Evolutionary conservation across 2,329 filamentous ascomycete genomes (phyloP), one percentile per base, ranked within the genome.

Genomic region (Anthostomella pinea): DNA sequence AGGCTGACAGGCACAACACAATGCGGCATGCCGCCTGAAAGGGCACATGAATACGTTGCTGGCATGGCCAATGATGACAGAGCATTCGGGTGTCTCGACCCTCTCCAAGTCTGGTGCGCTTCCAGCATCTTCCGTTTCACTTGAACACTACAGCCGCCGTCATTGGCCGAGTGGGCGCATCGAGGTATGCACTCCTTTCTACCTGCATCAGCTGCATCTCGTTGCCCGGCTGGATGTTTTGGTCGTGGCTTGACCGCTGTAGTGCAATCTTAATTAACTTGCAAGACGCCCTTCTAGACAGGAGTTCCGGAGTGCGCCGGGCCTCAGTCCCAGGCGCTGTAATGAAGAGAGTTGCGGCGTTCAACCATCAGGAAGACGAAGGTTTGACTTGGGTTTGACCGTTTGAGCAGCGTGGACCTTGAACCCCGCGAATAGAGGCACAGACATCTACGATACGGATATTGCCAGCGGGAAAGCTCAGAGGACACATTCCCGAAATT

Each of bases 41-140:
- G n/a, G n/a, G n/a, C n/a, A n/a, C n/a, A 16, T 43, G 52, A 38
- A 56, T 53, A 56, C 54, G 54, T 56, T 56, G 54, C 45, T 35
- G 38, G n/a, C n/a, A n/a, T 19, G 17, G 21, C 46, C 44, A 49
- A 47, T 47, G 33, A 43, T 41, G 15, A 27, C 25, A 27, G 25
- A 27, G 19, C 30, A 41, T n/a, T n/a, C n/a, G n/a, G n/a, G n/a
- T 33, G 41, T 42, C 37, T 46, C 41, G 47, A 52, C 33, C 44
- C 34, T 59, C n/a, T 61, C 58, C 51, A 61, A 37, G 15, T 33
- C 31, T n/a, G n/a, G n/a, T 27, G 25, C 25, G 25, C 39, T 63
- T 64, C 58, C 53, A 62, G 57, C 57, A 51, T 47, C 50, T 63
- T 65, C 60, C 45, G 62, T 65, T 65, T 66, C 62, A 64, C 53